These are phyloP conservation scores for Prosopis cineraria DNA, from an alignment of 306 rosid genomes.

Conservation along the genomic window DNA sequence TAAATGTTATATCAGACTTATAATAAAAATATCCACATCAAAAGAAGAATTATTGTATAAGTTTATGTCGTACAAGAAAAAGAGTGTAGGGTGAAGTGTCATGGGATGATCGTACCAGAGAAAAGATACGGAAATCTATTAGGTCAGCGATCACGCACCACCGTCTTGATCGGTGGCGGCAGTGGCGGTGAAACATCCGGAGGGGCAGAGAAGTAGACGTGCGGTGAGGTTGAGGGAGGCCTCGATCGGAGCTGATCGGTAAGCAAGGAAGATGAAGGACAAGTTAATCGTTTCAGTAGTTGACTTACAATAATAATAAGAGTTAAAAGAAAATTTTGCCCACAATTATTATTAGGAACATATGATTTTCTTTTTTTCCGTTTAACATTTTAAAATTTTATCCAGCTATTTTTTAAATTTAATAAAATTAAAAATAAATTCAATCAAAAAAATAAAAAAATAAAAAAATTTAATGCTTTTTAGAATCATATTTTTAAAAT, in stretches of 20 bases:
- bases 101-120: background rate
- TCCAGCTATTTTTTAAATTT: too few species aligned
- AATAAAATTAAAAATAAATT: too few species aligned
- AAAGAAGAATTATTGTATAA: background rate
- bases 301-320: too few species aligned
- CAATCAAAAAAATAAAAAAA: too few species aligned
- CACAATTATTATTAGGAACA: too few species aligned
- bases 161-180: slow-evolving; percentile 23
- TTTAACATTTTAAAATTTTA: too few species aligned
- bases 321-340: too few species aligned
- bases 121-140: slow-evolving; percentile 21
- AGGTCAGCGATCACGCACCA: slow-evolving; percentile 6
- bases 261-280: background rate
- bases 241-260: background rate
- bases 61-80: background rate
- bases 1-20: background rate
- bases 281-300: too few species aligned
- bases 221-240: background rate
- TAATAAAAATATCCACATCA: background rate
- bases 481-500: too few species aligned
- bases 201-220: background rate
- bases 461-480: too few species aligned
- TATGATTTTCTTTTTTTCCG: too few species aligned
- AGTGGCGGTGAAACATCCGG: slow-evolving; percentile 1
- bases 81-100: background rate